A percentile compares a stretch with the other conserved stretches of the same genome.
Conservation (phyloP, 192 early-diverging fungal species). For the Rhizoclosmatium globosum region DNA sequence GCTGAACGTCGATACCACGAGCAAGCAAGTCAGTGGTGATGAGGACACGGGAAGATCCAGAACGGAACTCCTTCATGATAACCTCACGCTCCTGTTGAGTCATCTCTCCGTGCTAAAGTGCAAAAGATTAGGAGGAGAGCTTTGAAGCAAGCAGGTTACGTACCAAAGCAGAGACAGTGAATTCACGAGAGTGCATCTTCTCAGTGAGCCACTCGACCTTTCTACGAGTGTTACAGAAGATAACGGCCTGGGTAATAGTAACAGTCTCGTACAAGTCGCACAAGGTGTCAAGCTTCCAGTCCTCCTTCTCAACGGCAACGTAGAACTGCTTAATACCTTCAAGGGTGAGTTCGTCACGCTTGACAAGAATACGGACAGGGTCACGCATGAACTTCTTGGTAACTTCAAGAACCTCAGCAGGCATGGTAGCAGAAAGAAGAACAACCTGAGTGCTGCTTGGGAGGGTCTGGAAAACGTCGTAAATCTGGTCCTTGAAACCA, state of each 20-base stretch:
- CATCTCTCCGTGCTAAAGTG: conserved; percentile 94
- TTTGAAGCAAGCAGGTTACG: background rate
- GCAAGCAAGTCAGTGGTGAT: conserved; percentile 98
- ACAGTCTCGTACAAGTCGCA: conserved; percentile 97
- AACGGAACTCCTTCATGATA: conserved; percentile 99
- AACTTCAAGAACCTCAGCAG: conserved; percentile 93
- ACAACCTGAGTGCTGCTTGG: conserved; percentile 96
- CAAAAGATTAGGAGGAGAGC: background rate
- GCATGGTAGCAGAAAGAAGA: conserved; percentile 97
- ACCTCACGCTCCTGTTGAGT: conserved; percentile 92
- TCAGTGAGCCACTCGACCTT: conserved; percentile 99
- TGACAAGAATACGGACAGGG: conserved; percentile 98
- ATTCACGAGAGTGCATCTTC: conserved; percentile 87
- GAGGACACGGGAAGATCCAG: conserved; percentile 94
- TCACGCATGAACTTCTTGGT: conserved; percentile 99
- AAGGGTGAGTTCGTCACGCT: conserved; percentile 98
- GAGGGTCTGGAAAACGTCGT: conserved; percentile 83
- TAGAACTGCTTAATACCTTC: conserved; percentile 99
- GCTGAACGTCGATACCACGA: conserved; percentile 99
- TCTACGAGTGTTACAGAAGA: conserved; percentile 96
- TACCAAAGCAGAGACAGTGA: conserved; percentile 98
- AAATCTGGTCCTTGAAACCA: conserved; percentile 90
- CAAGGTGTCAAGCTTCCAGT: conserved; percentile 98
- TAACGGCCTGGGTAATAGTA: conserved; percentile 98
- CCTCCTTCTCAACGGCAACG: conserved; percentile 95